Evolutionary conservation across 108 stramenopile genomes (phyloP), one percentile per base, ranked within the genome.

Genomic region (Aurantiochytrium sp.): DNA sequence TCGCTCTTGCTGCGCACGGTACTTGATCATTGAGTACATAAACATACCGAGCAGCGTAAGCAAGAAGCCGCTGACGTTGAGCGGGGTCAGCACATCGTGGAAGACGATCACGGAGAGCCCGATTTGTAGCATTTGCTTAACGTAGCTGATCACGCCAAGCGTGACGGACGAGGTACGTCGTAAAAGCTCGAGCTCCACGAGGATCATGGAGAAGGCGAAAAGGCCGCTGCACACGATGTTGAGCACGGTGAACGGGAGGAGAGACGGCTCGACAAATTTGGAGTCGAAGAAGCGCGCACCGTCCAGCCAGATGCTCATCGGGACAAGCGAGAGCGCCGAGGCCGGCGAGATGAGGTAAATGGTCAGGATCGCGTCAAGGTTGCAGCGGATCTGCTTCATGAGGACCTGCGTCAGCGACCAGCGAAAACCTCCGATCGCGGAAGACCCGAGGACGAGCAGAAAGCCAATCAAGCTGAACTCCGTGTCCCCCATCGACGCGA

Each of bases 381-480:
- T 27, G 30, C 86, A 69, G 5, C 34, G 89, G 65, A 48, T 89
- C 2, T 65, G 53, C 30, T 31, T 89, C 89, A 55, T 69, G 19
- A 89, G 65, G 12, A 87, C 37, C 86, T 89, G 89, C 6, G 86
- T 55, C 10, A 87, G 86, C 0, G 55, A 54, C 89, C 89, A 89
- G 21, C 89, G 55, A 27, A 89, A 87, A 36, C 89, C 89, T 8
- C 89, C 85, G 8, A 53, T 86, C 0, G 81, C 69, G 8, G 86
- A 30, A 15, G 88, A 52, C 27, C 81, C 81, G 32, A 88, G 15
- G 34, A 86, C 86, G 22, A 89, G 59, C 10, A 36, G 32, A 4
- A 89, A 55, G 15, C 86, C 89, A 30, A 55, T 55, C 2, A 12
- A 12, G 36, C 32, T 52, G 48, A 89, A 85, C 21, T 89, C 30